Evolutionary conservation across 1,139 yeast genomes (phyloP).

Genomic region (Debaryomyces coudertii): DNA sequence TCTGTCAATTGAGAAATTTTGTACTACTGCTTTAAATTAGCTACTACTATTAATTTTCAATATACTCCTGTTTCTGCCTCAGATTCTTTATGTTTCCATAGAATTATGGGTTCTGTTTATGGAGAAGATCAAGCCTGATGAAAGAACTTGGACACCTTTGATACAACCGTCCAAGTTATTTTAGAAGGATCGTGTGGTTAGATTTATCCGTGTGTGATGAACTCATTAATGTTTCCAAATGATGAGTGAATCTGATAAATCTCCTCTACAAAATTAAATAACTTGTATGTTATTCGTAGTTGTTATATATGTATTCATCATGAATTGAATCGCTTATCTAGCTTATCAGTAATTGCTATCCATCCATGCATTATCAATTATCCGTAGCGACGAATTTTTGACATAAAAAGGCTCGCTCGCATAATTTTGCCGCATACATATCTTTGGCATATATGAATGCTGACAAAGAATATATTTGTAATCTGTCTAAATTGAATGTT

Average conservation of each 20-base stretch:
- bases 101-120: slow-evolving; percentile 64
- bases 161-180: slow-evolving; percentile 39
- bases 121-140: slow-evolving; percentile 68
- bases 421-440: background rate
- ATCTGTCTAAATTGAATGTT: background rate
- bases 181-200: slow-evolving; percentile 47
- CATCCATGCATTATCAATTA: background rate
- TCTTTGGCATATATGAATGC: background rate
- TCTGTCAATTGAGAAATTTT: background rate
- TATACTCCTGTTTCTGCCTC: slow-evolving; percentile 77
- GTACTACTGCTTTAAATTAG: background rate
- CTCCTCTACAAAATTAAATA: slow-evolving; percentile 25
- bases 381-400: background rate
- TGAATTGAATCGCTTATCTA: background rate
- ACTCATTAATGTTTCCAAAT: slow-evolving; percentile 11
- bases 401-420: background rate
- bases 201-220: slow-evolving; percentile 26
- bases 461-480: background rate
- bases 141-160: slow-evolving; percentile 37
- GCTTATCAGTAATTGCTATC: background rate
- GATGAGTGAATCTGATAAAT: slow-evolving; percentile 21
- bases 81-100: slow-evolving; percentile 50
- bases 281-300: background rate
- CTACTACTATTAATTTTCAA: background rate
- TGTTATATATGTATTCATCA: background rate